Conservation (phyloP, 805 yeast genomes). For the Lipomyces yamadae region DNA sequence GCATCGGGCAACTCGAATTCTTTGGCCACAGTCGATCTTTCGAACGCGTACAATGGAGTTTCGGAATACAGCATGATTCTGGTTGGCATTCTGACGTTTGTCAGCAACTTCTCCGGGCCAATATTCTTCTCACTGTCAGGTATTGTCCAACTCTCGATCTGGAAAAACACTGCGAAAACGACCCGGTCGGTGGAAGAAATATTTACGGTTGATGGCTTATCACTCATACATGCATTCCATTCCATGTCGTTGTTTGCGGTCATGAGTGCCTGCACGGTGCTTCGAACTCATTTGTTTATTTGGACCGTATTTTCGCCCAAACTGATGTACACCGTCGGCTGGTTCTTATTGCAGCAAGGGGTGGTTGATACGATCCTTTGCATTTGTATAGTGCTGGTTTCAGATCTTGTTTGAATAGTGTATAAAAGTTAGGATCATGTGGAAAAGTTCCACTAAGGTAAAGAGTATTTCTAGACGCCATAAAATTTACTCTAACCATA, state of each 20-base stretch:
- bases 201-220: constrained; percentile 38
- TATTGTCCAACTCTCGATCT: constrained; percentile 41
- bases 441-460: not conserved
- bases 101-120: constrained; percentile 85
- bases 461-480: not conserved
- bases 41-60: constrained; percentile 92
- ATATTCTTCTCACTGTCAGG: constrained; percentile 61
- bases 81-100: constrained; percentile 79
- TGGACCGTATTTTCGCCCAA: constrained; percentile 99
- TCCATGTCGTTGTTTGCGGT: constrained; percentile 62
- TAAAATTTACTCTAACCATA: not conserved
- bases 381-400: constrained; percentile 2
- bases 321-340: constrained; percentile 74
- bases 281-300: constrained; percentile 85
- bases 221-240: constrained; percentile 57
- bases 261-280: constrained; percentile 67
- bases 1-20: constrained; percentile 91
- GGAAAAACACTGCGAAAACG: constrained; percentile 12
- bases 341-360: constrained; percentile 52
- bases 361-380: constrained; percentile 24
- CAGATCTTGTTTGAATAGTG: constrained; percentile 15
- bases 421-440: not conserved
- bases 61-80: constrained; percentile 65
- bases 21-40: constrained; percentile 84
- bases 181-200: constrained; percentile 32